These are phyloP conservation scores for Quercus parvula DNA, from an alignment of 306 rosid species.

Conservation along the genomic window DNA sequence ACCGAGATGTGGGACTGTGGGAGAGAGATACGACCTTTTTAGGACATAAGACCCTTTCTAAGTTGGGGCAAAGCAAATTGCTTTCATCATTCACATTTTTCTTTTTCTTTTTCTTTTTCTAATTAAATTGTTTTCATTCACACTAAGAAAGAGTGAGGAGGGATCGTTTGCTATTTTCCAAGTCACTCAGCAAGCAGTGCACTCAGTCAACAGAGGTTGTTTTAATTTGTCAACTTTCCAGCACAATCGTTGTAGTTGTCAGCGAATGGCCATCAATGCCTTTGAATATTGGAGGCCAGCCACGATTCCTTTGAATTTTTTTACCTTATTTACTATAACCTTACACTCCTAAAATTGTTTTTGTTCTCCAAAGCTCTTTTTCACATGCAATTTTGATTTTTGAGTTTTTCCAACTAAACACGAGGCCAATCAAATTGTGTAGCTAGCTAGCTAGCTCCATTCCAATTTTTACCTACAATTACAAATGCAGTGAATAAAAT, in stretches of 20 bases:
- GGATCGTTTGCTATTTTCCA: not conserved
- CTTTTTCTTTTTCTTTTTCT: no score
- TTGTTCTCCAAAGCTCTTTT: no score
- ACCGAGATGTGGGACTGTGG: constrained; percentile 11
- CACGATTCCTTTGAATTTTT: no score
- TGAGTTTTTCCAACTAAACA: no score
- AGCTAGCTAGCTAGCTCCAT: no score
- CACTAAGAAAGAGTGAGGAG: constrained; percentile 12
- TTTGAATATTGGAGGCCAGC: not conserved
- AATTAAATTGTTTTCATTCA: constrained; percentile 21
- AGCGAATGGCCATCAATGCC: not conserved
- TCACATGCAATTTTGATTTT: no score
- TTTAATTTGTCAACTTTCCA: constrained; percentile 34
- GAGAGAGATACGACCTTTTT: not conserved
- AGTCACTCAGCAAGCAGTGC: not conserved
- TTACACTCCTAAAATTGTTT: no score
- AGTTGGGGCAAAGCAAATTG: constrained; percentile 13
- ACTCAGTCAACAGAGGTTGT: constrained; percentile 2
- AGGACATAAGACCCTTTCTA: constrained; percentile 6
- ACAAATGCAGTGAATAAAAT: no score
- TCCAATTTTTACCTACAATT: no score
- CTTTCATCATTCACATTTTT: no score
- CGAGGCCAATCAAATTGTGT: no score
- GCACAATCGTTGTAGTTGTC: constrained; percentile 20
- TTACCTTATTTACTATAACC: no score